Base-by-base conservation (phyloP, 2,329 filamentous ascomycete genomes). In the Nemania abortiva region DNA sequence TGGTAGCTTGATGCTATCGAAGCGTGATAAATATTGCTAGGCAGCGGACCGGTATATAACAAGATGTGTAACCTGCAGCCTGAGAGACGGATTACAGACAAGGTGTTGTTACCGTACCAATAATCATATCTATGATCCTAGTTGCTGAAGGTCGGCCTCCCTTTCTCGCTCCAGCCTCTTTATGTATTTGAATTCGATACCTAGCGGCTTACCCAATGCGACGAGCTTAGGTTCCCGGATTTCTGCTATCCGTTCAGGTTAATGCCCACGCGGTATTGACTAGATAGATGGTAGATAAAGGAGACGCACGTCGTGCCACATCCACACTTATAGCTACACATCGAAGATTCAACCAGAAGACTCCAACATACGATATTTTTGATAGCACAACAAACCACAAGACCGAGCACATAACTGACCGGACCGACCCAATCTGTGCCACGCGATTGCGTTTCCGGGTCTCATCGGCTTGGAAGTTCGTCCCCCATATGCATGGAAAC, bases 381-480 rank as follows among this genome's bases (percentile, higher is more conserved):
- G 1, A 22, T 22, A 20, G 47, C 47, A 49, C 47, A 1, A 22
- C 47, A 20, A 13, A 24, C n/a, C 22, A 22, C 20, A 24, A 24
- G 3, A 18, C 2, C 47, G 47, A 11, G 20, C 22, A 22, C 39
- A 11, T 42, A 11, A 42, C 39, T 18, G 11, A 18, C 39, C 39
- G 15, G 39, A 15, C 22, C 47, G 42, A 34, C 34, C 10, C 49
- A 45, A 53, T n/a, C 60, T 55, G 50, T 37, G 60, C 60, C 52
- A 47, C 29, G 52, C 50, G 13, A 29, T 37, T 34, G 49, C 59
- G 24, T 53, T 45, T 5, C 49, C 18, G 49, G 11, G 29, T 45
- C 31, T n/a, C 15, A 42, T 45, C 24, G 34, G 34, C 22, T 1
- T 49, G 20, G n/a, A 20, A 49, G 13, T 24, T 22, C 47, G 47